These are phyloP conservation scores for Penicillium sp. DNA, from an alignment of 2,329 filamentous ascomycete species.

Conservation along the genomic window DNA sequence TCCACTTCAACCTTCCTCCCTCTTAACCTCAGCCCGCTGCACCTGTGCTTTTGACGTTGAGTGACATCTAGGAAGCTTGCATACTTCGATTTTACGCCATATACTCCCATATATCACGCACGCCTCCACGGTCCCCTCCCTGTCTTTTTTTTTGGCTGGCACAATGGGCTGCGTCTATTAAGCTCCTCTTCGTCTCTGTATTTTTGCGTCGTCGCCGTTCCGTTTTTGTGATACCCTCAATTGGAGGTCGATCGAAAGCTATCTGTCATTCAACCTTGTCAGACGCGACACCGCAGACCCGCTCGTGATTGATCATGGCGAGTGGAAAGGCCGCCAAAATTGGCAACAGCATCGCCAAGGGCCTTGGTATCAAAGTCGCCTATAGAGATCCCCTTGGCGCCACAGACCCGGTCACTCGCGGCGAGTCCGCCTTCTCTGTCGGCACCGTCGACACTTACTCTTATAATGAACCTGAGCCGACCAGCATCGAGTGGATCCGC, in stretches of 20 bases:
- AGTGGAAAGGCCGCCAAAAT: conserved; percentile 52
- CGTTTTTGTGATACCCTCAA: conserved; percentile 1
- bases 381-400: conserved; percentile 57
- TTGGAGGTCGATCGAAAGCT: background rate
- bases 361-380: conserved; percentile 77
- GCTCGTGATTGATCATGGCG: conserved; percentile 29
- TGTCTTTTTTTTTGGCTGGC: background rate
- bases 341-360: conserved; percentile 73
- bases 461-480: conserved; percentile 81
- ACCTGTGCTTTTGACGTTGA: background rate
- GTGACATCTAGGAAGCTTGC: conserved; percentile 18
- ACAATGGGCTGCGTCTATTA: background rate
- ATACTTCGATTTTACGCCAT: conserved; percentile 30
- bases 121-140: conserved; percentile 1
- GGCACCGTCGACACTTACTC: conserved; percentile 72
- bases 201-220: conserved; percentile 13
- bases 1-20: background rate
- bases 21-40: background rate
- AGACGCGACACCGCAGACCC: background rate
- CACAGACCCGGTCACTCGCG: conserved; percentile 65
- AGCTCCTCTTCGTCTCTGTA: conserved; percentile 4
- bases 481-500: conserved; percentile 67
- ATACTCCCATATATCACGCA: conserved; percentile 24
- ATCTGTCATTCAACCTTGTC: background rate
- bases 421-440: conserved; percentile 75